phyloP scores from a whole-genome alignment of 179 eudicot species.

The Amaranthus tricolor region DNA sequence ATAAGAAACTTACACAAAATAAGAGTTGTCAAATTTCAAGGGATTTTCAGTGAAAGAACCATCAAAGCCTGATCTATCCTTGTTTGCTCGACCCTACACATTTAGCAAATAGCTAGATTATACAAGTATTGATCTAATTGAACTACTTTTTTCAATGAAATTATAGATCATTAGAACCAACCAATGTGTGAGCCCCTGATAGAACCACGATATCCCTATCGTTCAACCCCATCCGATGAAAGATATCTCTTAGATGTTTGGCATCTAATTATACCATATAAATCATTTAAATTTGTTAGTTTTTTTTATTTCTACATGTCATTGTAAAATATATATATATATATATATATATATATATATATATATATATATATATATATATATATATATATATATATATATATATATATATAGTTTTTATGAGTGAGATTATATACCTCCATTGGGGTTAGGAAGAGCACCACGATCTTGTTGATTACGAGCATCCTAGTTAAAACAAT shows the following conservation, averaged over 20 bases:
- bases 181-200: constrained; percentile 89
- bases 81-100: constrained; percentile 73
- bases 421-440: constrained; percentile 16
- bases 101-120: background rate
- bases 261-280: constrained; percentile 18
- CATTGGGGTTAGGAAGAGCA: constrained; percentile 25
- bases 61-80: constrained; percentile 74
- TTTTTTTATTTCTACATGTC: background rate
- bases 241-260: constrained; percentile 58
- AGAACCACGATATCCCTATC: constrained; percentile 82
- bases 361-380: too few species aligned
- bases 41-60: constrained; percentile 83
- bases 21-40: constrained; percentile 78
- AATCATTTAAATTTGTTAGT: background rate
- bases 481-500: constrained; percentile 19
- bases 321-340: too few species aligned
- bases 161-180: constrained; percentile 16
- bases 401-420: background rate
- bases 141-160: too few species aligned
- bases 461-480: constrained; percentile 18
- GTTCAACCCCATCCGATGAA: constrained; percentile 76
- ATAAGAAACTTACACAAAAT: constrained; percentile 51
- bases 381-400: too few species aligned
- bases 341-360: too few species aligned
- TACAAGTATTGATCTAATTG: background rate